Base-by-base conservation (phyloP, 345 rosid genomes). In the Camelina neglecta region DNA sequence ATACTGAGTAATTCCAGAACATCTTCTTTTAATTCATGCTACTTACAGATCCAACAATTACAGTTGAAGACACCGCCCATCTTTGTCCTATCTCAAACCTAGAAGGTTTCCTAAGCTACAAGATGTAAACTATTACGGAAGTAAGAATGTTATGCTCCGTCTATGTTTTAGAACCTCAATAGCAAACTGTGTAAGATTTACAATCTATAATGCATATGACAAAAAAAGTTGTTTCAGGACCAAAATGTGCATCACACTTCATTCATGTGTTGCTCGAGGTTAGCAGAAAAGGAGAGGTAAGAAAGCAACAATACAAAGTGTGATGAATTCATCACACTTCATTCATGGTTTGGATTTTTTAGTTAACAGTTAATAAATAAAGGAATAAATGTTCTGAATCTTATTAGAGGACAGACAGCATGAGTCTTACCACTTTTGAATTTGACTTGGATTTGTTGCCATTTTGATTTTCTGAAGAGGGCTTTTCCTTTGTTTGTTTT, bases 391-490 rank as follows among this genome's bases (percentile, higher is more conserved):
- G 78, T 67, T 60, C 47, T 39, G 16, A 29, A 42, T 23, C 38
- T 18, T 7, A 9, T 9, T 9, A 31, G 42, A 18, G 47, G 8
- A 50, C 1, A 36, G 6, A 50, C 1, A 36, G 56, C 24, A 39
- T 24, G 49, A 67, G 45, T 1, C 69, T 79, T 85, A 85, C 91
- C 78, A 80, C 74, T 79, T 88, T 92, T 61, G 84, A 69, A 59
- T 74, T 84, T 58, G 92, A 82, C 74, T 83, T 92, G 66, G 89
- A 82, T 74, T 75, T 90, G 84, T 56, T 85, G 82, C 84, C 79
- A 71, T 83, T 85, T 82, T 82, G 85, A 74, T 84, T 86, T 55
- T 85, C 85, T 31, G 87, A 83, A 71, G 80, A 65, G 7, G 67
- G 67, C 63, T 83, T 85, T 71, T 90, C 96, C 86, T 83, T 86